These are phyloP conservation scores for Xylariales sp. DNA, from an alignment of 2,329 filamentous ascomycete genomes.

Conservation along the genomic window DNA sequence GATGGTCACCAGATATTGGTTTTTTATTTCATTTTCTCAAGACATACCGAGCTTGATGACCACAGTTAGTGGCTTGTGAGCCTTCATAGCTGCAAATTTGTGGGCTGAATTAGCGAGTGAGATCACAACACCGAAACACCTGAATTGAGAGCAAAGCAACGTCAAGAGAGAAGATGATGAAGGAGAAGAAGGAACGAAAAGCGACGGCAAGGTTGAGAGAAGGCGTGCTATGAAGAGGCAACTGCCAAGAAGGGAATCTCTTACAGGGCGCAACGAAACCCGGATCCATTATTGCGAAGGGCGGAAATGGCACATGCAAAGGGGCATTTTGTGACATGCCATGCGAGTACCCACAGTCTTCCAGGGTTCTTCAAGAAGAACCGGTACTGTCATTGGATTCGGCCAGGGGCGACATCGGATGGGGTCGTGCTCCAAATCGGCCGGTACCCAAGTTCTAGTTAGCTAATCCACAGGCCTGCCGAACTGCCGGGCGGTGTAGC, in stretches of 20 bases:
- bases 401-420: too few relatives aligned
- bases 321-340: not conserved
- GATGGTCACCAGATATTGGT: too few relatives aligned
- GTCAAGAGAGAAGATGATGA: not conserved
- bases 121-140: not conserved
- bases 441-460: too few relatives aligned
- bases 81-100: constrained; percentile 57
- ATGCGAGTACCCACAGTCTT: too few relatives aligned
- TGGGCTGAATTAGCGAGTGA: not conserved
- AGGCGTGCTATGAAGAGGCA: not conserved
- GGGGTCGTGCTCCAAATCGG: too few relatives aligned
- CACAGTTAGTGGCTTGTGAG: constrained; percentile 62
- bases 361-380: not conserved
- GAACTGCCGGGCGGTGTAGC: constrained; percentile 7
- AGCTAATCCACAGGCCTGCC: too few relatives aligned
- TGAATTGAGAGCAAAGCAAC: not conserved
- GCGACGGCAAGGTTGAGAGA: not conserved
- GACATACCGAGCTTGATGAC: constrained; percentile 82
- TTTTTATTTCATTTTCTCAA: too few relatives aligned
- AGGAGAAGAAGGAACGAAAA: not conserved
- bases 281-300: constrained; percentile 15
- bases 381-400: too few relatives aligned
- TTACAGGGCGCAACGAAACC: constrained; percentile 22
- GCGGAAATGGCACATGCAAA: not conserved
- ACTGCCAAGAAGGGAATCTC: too few relatives aligned